These are phyloP conservation scores for Lactifluus subvellereus DNA, from an alignment of 768 basidiomycete genomes.

Conservation along the genomic window DNA sequence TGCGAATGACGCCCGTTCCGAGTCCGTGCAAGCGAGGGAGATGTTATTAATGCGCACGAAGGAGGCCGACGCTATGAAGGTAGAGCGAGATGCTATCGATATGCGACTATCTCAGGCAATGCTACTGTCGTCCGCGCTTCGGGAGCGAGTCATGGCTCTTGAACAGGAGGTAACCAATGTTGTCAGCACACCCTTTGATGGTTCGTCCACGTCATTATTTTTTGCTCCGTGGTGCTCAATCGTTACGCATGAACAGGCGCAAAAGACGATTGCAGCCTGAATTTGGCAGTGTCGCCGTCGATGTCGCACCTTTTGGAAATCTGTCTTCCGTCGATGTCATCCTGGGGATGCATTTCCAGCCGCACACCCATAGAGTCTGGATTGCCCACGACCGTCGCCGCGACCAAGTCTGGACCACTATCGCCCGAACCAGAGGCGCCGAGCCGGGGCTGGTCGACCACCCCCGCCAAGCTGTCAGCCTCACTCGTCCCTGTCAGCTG, in stretches of 20 bases:
- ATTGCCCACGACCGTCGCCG: neutral
- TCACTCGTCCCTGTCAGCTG: neutral
- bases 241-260: neutral
- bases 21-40: neutral
- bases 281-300: neutral
- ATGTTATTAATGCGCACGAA: neutral
- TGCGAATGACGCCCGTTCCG: neutral
- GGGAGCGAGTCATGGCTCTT: neutral
- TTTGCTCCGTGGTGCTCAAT: neutral
- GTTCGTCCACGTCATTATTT: neutral
- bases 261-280: neutral
- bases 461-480: neutral
- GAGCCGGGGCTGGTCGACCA: neutral
- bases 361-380: neutral
- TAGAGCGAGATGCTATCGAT: neutral
- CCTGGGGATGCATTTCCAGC: neutral
- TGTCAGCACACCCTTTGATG: neutral
- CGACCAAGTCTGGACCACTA: neutral
- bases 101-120: neutral
- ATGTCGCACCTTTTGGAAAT: neutral
- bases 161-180: neutral
- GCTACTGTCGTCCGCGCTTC: neutral
- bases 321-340: neutral
- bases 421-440: neutral
- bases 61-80: neutral